These are phyloP conservation scores for Yamadazyma diospyri DNA, from an alignment of 1,139 yeast species.

Conservation along the genomic window DNA sequence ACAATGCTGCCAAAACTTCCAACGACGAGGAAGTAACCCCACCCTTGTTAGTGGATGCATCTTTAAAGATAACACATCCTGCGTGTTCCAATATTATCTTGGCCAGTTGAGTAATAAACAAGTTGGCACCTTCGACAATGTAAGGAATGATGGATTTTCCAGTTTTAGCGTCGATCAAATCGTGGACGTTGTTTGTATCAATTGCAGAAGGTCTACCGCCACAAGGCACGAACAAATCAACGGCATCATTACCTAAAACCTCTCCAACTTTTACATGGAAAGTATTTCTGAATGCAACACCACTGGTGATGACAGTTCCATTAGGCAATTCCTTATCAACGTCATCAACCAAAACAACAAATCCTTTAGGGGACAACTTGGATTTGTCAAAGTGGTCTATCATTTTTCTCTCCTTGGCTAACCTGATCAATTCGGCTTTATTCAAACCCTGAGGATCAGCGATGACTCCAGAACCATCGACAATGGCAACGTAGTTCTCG, in stretches of 20 bases:
- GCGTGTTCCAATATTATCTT: conserved; percentile 82
- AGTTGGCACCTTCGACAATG: conserved; percentile 96
- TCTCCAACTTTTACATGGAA: conserved; percentile 78
- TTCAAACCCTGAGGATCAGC: conserved; percentile 90
- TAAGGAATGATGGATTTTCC: conserved; percentile 80
- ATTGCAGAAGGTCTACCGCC: conserved; percentile 99
- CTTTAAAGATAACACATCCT: conserved; percentile 85
- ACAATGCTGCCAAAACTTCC: conserved; percentile 92
- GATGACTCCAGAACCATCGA: conserved; percentile 94
- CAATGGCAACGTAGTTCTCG: conserved; percentile 82
- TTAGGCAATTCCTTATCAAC: conserved; percentile 73
- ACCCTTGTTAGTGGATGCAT: conserved; percentile 97
- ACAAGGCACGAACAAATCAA: conserved; percentile 91
- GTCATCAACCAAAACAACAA: conserved; percentile 83
- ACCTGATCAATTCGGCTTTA: conserved; percentile 69
- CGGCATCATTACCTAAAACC: conserved; percentile 55
- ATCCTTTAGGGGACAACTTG: conserved; percentile 71
- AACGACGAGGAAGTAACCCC: conserved; percentile 97
- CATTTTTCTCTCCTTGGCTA: conserved; percentile 78
- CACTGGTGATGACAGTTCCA: conserved; percentile 74
- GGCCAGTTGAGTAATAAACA: conserved; percentile 92
- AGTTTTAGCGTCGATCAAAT: conserved; percentile 68
- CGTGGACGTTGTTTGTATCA: conserved; percentile 77
- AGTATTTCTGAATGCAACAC: conserved; percentile 87
- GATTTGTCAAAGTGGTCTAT: conserved; percentile 65